Conservation (phyloP, 352 stramenopile species). For the Phytophthora agathidicida region DNA sequence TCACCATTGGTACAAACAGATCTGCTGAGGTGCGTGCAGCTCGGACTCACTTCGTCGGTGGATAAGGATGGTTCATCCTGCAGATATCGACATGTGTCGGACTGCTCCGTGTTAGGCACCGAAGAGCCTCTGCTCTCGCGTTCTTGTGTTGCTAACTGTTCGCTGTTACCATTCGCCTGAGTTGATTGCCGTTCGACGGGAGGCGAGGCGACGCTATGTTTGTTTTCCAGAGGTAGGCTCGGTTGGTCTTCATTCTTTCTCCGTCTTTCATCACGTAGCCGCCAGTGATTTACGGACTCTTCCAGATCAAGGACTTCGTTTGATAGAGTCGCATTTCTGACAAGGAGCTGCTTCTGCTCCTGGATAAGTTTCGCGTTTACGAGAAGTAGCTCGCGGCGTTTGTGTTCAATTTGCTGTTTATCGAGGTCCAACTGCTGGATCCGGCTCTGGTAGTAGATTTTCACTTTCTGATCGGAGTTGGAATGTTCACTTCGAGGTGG, state of each 20-base stretch:
- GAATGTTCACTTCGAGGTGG: neutral
- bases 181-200: neutral
- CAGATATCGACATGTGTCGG: too few species aligned
- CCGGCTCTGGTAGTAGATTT: conserved; percentile 46
- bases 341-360: conserved; percentile 62
- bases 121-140: neutral
- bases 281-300: conserved; percentile 59
- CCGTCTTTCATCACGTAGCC: conserved; percentile 55
- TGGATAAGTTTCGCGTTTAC: conserved; percentile 74
- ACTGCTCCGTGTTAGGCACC: too few species aligned
- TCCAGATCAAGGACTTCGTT: conserved; percentile 45
- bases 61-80: too few species aligned
- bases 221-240: neutral
- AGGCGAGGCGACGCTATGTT: neutral
- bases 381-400: conserved; percentile 65
- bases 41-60: too few species aligned
- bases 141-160: neutral
- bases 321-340: conserved; percentile 32
- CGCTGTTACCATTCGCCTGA: neutral
- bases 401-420: conserved; percentile 51
- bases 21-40: too few species aligned
- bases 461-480: conserved; percentile 26
- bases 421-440: conserved; percentile 60
- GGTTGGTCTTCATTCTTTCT: conserved; percentile 38
- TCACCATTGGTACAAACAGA: too few species aligned